Conservation (phyloP, 2,329 filamentous ascomycete genomes). For the Sarocladium kiliense region DNA sequence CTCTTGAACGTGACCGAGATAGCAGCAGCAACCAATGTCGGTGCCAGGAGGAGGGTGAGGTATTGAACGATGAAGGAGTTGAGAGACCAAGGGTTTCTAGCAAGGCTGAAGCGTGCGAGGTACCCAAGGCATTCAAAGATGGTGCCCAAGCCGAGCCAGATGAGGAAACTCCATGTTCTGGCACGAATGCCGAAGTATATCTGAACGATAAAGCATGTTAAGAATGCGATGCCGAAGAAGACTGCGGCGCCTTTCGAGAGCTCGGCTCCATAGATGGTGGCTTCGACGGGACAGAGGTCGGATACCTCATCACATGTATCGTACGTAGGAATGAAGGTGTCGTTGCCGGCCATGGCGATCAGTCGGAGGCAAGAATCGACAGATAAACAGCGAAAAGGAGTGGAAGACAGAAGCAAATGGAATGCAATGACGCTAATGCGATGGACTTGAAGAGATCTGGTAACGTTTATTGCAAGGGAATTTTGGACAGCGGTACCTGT, state of each 20-base stretch:
- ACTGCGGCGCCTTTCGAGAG: conserved; percentile 17
- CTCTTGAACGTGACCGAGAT: conserved; percentile 43
- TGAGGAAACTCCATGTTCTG: conserved; percentile 39
- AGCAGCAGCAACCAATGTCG: conserved; percentile 37
- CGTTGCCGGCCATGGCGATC: not conserved
- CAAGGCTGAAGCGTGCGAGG: conserved; percentile 33
- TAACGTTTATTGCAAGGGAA: too few relatives aligned
- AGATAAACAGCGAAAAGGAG: too few relatives aligned
- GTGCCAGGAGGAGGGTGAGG: conserved; percentile 33
- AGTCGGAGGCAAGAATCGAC: too few relatives aligned
- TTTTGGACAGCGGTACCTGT: too few relatives aligned
- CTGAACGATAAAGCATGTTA: conserved; percentile 26
- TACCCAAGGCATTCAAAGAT: conserved; percentile 37
- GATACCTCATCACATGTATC: conserved; percentile 29
- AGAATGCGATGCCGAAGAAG: conserved; percentile 31
- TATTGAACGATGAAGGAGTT: conserved; percentile 35
- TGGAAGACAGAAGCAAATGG: not conserved
- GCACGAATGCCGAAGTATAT: conserved; percentile 35
- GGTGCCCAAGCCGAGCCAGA: conserved; percentile 29
- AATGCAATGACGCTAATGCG: too few relatives aligned
- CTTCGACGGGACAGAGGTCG: conserved; percentile 18
- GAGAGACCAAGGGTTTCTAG: conserved; percentile 33
- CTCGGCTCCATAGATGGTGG: conserved; percentile 18
- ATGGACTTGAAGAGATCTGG: too few relatives aligned
- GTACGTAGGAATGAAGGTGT: not conserved